A percentile compares a stretch with the other conserved stretches of the same genome.
Evolutionary conservation across 2,329 filamentous ascomycete species (phyloP).

Genomic region (Colletotrichum sp.): DNA sequence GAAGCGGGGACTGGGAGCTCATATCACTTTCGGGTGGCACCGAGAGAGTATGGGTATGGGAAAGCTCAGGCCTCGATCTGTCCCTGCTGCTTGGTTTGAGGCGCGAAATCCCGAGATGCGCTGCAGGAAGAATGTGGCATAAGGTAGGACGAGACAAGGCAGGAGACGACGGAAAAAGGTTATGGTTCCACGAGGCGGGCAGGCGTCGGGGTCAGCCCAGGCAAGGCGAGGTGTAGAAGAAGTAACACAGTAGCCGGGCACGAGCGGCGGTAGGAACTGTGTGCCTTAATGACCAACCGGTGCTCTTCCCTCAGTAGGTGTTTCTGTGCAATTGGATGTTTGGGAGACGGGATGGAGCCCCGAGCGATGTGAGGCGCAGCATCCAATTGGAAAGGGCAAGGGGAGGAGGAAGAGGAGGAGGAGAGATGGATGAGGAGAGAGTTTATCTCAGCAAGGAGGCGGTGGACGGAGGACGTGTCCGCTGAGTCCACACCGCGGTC

Average conservation of each 20-base stretch:
- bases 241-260: neutral
- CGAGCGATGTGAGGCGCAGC: constrained; percentile 18
- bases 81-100: neutral
- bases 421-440: neutral
- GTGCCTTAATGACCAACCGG: neutral
- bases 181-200: neutral
- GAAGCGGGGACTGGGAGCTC: neutral
- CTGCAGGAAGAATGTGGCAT: neutral
- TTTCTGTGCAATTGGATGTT: neutral
- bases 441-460: neutral
- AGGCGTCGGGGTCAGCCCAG: neutral
- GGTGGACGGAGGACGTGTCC: neutral
- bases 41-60: neutral
- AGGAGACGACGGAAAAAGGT: neutral
- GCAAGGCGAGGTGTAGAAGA: neutral
- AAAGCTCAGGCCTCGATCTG: neutral
- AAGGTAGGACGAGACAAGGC: neutral
- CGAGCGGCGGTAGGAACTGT: neutral
- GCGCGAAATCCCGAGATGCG: neutral
- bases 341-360: constrained; percentile 10
- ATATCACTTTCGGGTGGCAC: neutral
- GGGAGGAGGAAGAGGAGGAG: neutral
- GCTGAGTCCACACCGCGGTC: neutral
- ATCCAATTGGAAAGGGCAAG: neutral
- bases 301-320: neutral